Evolutionary conservation across 805 yeast species (phyloP).

Genomic region (Starmerella riodocensis): DNA sequence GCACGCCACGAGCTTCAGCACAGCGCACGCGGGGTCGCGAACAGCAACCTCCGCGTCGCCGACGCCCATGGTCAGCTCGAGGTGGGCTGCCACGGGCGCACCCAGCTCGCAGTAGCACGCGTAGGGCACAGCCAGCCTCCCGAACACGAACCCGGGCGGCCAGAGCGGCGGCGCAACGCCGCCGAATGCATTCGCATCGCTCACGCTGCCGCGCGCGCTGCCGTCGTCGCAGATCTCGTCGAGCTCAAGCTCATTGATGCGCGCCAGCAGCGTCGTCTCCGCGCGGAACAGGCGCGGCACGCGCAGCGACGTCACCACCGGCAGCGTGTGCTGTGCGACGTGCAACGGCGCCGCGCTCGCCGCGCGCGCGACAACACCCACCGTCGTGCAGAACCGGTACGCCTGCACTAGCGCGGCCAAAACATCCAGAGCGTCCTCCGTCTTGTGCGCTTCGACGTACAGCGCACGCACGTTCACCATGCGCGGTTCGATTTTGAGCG

Average conservation of each 20-base stretch:
- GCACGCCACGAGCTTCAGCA: conserved; percentile 14
- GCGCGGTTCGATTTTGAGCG: conserved; percentile 9
- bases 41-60: conserved; percentile 2
- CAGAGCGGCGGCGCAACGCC: no score
- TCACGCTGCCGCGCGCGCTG: neutral
- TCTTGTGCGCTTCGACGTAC: conserved; percentile 8
- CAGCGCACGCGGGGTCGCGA: conserved; percentile 9
- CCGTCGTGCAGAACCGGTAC: neutral
- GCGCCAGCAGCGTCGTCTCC: conserved; percentile 3
- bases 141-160: neutral
- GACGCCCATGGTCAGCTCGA: conserved; percentile 12
- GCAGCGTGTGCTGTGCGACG: neutral
- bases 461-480: conserved; percentile 9
- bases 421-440: conserved; percentile 15
- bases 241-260: conserved; percentile 7
- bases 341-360: conserved; percentile 1
- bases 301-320: conserved; percentile 5
- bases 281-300: conserved; percentile 7
- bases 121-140: conserved; percentile 1
- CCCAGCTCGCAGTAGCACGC: neutral
- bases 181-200: neutral
- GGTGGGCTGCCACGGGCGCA: conserved; percentile 9
- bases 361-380: conserved; percentile 10
- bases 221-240: conserved; percentile 2
- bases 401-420: conserved; percentile 4